Conservation (phyloP, 352 stramenopile genomes). For the Peronospora belbahrii region DNA sequence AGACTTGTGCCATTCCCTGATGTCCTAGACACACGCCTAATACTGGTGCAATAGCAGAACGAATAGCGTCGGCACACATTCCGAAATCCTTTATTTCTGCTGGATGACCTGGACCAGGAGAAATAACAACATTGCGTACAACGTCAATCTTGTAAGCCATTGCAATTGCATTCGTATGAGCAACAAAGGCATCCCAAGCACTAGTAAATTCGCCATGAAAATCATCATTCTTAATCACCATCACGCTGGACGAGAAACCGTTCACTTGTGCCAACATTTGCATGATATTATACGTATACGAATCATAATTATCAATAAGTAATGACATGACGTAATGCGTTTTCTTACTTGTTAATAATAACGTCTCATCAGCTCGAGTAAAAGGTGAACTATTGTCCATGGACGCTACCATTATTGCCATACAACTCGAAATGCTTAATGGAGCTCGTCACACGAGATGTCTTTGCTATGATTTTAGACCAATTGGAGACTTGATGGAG, state of each 20-base stretch:
- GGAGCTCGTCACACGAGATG: too few relatives aligned
- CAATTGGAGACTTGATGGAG: too few relatives aligned
- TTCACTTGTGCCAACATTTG: slow-evolving; percentile 92
- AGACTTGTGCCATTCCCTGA: slow-evolving; percentile 89
- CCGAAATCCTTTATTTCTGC: slow-evolving; percentile 73
- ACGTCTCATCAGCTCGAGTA: background rate
- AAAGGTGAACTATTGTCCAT: slow-evolving; percentile 14
- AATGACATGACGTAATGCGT: slow-evolving; percentile 50
- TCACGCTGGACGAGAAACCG: slow-evolving; percentile 38
- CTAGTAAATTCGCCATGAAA: slow-evolving; percentile 60
- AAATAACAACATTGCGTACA: slow-evolving; percentile 83
- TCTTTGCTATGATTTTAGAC: too few relatives aligned
- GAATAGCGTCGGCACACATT: slow-evolving; percentile 79
- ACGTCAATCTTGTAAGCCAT: slow-evolving; percentile 12
- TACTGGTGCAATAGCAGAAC: slow-evolving; percentile 62
- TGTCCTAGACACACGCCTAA: slow-evolving; percentile 97
- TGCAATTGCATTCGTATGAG: slow-evolving; percentile 21
- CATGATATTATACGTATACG: slow-evolving; percentile 96
- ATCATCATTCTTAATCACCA: slow-evolving; percentile 91
- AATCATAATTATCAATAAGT: slow-evolving; percentile 98
- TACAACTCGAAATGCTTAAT: too few relatives aligned
- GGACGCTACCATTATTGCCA: slow-evolving; percentile 31
- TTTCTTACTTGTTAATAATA: slow-evolving; percentile 10
- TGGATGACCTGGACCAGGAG: slow-evolving; percentile 88
- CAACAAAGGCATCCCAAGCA: slow-evolving; percentile 49